Evolutionary conservation across 2,329 filamentous ascomycete species (phyloP), one percentile per base, ranked within the genome.

Genomic region (Didymella lethalis): DNA sequence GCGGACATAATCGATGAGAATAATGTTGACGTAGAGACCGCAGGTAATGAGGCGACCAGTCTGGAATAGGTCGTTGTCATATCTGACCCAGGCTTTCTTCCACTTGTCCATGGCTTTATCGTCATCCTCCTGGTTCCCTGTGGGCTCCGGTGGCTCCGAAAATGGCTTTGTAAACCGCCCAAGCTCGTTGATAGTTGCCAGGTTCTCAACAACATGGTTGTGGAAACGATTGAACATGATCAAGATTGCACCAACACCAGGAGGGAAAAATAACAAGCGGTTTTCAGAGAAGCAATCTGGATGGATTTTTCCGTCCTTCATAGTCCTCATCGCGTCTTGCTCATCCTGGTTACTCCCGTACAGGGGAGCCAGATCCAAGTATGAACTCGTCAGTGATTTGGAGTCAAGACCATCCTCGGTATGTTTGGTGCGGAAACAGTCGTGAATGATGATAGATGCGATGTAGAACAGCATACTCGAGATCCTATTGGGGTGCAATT

Each of bases 161-260:
- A 80, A 70, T 0, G 92, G 91, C 59, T 87, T 88, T 0, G 83
- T 85, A 77, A 97, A 97, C 23, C 91, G 86, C 16, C 87, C 88
- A 44, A 87, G 86, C 68, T 97, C 93, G 69, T 97, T 97, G 77
- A 97, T 94, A n/a, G 84, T 80, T 0, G 90, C 90, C 18, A 97
- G 81, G 61, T 94, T 90, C 53, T 88, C 85, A 1, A 91, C 93
- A 0, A 93, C 86, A 64, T 95, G 85, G 77, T 98, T 97, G 78
- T 97, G 94, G 78, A 96, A 96, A 23, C 81, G 79, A 57, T 84
- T 85, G 80, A 90, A 91, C 78, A 90, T 85, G 64, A 91, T 86
- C 36, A 92, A 74, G 64, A 91, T 77, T 11, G 85, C 84, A 43
- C 86, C 86, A n/a, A 90, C 87, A 26, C 89, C 89, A 0, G 88